phyloP scores from a whole-genome alignment of 2,329 filamentous ascomycete species.

The Fusarium penzigii region DNA sequence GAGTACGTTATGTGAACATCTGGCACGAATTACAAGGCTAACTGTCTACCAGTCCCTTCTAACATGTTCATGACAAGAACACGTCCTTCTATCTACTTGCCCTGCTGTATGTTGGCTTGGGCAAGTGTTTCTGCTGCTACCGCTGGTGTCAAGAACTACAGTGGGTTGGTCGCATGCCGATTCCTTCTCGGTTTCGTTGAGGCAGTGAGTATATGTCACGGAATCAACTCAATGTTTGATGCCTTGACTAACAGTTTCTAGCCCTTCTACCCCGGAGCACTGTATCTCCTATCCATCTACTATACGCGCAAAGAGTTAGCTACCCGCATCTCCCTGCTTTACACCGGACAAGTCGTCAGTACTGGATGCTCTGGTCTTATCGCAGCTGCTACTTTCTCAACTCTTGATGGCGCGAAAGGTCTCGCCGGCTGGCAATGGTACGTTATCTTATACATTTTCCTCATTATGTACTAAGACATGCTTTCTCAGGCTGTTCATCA shows the following conservation, averaged over 20 bases:
- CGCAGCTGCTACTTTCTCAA: slow-evolving; percentile 56
- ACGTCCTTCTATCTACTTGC: slow-evolving; percentile 8
- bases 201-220: slow-evolving; percentile 1
- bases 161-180: slow-evolving; percentile 7
- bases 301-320: slow-evolving; percentile 15
- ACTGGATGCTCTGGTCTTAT: slow-evolving; percentile 65
- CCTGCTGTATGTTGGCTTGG: slow-evolving; percentile 13
- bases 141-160: slow-evolving; percentile 2
- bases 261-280: slow-evolving; percentile 14
- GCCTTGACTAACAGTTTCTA: neutral
- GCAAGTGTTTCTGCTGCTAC: slow-evolving; percentile 10
- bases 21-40: neutral
- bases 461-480: neutral
- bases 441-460: neutral
- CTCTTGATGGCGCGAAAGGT: slow-evolving; percentile 42
- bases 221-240: slow-evolving; percentile 32
- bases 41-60: slow-evolving; percentile 5
- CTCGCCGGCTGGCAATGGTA: slow-evolving; percentile 57
- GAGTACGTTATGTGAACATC: neutral
- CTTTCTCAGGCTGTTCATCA: slow-evolving; percentile 57
- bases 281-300: slow-evolving; percentile 14
- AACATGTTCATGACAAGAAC: slow-evolving; percentile 17
- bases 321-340: slow-evolving; percentile 12
- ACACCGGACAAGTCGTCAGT: slow-evolving; percentile 42
- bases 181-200: slow-evolving; percentile 15